Conservation (phyloP, 768 basidiomycete species). For the Phylloporus sp. region DNA sequence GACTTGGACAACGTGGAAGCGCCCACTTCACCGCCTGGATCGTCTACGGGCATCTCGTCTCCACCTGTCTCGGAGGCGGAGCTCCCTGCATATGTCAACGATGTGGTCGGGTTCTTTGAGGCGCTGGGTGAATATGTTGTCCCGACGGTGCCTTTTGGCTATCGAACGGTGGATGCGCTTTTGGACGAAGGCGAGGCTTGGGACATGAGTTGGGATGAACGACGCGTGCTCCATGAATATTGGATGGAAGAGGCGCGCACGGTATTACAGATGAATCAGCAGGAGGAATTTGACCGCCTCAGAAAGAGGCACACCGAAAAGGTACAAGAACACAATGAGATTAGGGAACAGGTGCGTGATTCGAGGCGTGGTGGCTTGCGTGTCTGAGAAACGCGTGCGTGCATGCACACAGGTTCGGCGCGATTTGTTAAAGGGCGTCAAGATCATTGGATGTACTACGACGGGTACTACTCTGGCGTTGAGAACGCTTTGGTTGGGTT, state of each 20-base stretch:
- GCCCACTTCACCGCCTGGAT: background rate
- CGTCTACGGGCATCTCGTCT: background rate
- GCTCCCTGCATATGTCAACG: conserved; percentile 16
- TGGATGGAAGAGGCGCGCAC: conserved; percentile 45
- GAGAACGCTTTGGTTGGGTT: background rate
- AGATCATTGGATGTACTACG: conserved; percentile 75
- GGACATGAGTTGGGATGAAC: conserved; percentile 49
- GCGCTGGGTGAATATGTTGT: conserved; percentile 32
- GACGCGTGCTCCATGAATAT: conserved; percentile 36
- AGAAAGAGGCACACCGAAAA: conserved; percentile 40
- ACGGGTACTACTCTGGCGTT: conserved; percentile 46
- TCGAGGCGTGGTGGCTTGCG: background rate
- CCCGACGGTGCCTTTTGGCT: conserved; percentile 35
- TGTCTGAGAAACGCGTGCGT: background rate
- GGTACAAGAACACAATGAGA: conserved; percentile 32
- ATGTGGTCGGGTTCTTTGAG: conserved; percentile 34
- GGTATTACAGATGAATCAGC: conserved; percentile 25
- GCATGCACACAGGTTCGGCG: conserved; percentile 43
- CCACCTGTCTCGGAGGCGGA: background rate
- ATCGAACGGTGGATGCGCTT: conserved; percentile 37
- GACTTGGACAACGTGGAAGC: background rate
- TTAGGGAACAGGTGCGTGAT: conserved; percentile 50
- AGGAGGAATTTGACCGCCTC: conserved; percentile 40
- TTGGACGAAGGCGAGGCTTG: conserved; percentile 41
- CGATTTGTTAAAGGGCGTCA: conserved; percentile 45